These are phyloP conservation scores for Naumovozyma castellii DNA, from an alignment of 805 yeast species.

Conservation along the genomic window DNA sequence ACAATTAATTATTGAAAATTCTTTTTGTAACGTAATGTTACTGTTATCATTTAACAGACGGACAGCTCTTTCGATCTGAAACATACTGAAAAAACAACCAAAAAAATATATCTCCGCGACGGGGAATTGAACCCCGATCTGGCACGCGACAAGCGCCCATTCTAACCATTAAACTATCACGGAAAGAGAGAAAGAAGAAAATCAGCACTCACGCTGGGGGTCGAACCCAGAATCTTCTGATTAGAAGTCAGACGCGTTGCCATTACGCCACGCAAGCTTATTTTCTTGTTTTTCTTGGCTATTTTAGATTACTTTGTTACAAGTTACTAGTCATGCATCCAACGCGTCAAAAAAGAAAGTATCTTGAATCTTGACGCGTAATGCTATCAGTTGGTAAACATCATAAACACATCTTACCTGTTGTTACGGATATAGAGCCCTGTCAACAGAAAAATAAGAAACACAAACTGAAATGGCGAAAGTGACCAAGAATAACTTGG, in stretches of 20 bases:
- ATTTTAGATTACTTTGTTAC: no score
- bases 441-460: no score
- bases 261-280: slow-evolving; percentile 45
- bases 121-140: slow-evolving; percentile 4
- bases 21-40: not conserved
- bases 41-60: not conserved
- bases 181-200: not conserved
- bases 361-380: no score
- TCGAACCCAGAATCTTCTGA: slow-evolving; percentile 48
- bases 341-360: no score
- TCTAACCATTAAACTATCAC: slow-evolving; percentile 2
- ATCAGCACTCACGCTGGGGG: slow-evolving; percentile 43
- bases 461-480: not conserved
- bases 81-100: no score
- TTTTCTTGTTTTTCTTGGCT: slow-evolving; percentile 7
- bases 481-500: slow-evolving; percentile 16
- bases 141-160: slow-evolving; percentile 3
- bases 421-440: no score
- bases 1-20: no score
- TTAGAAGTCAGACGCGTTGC: slow-evolving; percentile 50
- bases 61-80: not conserved
- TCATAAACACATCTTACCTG: no score
- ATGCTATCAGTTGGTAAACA: no score
- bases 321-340: no score
- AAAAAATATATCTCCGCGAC: slow-evolving; percentile 1